A percentile compares a stretch with the other conserved stretches of the same genome.
phyloP scores from a whole-genome alignment of 2,329 filamentous ascomycete species.

The Trichophaea hybrida region DNA sequence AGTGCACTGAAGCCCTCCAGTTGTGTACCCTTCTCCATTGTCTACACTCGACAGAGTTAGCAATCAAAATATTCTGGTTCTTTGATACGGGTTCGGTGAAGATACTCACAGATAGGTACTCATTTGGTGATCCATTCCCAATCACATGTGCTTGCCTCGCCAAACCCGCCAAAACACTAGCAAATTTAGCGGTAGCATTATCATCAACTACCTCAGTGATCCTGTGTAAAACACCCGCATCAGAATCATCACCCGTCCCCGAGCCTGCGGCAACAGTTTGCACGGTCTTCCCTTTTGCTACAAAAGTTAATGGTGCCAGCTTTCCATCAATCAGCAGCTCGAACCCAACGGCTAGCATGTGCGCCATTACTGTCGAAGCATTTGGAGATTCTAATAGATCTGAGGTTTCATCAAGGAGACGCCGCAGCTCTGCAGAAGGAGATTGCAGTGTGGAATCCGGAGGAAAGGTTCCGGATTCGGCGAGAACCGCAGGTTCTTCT shows the following conservation, averaged over 20 bases:
- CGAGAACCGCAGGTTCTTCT: constrained; percentile 69
- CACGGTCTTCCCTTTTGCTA: constrained; percentile 33
- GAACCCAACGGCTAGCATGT: constrained; percentile 77
- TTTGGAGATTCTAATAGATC: constrained; percentile 89
- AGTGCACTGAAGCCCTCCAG: constrained; percentile 74
- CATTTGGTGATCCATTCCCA: constrained; percentile 56
- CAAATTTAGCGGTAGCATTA: constrained; percentile 50
- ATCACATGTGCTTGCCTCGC: constrained; percentile 84
- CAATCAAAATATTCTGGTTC: background rate
- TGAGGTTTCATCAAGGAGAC: constrained; percentile 85
- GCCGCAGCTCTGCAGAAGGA: constrained; percentile 51
- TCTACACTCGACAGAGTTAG: constrained; percentile 35
- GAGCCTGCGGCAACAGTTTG: constrained; percentile 32
- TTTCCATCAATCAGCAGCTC: constrained; percentile 70
- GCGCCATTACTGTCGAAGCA: constrained; percentile 72
- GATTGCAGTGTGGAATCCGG: constrained; percentile 25
- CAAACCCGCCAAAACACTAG: constrained; percentile 77
- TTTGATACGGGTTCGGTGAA: background rate
- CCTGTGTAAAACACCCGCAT: background rate
- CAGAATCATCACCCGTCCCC: constrained; percentile 30
- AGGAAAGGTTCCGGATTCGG: constrained; percentile 52
- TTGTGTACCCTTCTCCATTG: constrained; percentile 62
- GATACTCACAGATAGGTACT: constrained; percentile 42
- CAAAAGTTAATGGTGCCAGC: constrained; percentile 60
- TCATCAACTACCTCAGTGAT: constrained; percentile 30